phyloP scores from a whole-genome alignment of 768 basidiomycete genomes.

The Neoboletus magnificus region DNA sequence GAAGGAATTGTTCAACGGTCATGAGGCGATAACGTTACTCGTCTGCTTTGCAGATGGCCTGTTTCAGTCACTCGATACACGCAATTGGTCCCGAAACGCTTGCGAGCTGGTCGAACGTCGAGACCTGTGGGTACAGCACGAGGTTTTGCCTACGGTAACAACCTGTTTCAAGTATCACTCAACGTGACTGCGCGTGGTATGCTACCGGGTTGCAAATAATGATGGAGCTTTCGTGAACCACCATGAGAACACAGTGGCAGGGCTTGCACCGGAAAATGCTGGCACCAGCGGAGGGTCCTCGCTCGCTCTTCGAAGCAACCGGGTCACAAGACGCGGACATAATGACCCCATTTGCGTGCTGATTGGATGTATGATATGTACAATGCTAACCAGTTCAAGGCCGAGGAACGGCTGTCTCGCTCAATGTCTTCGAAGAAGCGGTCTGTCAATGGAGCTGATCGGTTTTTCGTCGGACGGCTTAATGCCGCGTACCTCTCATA shows the following conservation, averaged over 20 bases:
- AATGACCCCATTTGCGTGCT: neutral
- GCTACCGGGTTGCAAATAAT: neutral
- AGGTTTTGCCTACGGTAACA: no score
- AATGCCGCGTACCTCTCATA: constrained; percentile 11
- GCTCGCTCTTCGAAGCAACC: neutral
- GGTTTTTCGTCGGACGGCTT: neutral
- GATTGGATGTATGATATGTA: no score
- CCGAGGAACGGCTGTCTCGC: neutral
- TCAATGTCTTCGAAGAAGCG: neutral
- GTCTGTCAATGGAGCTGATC: neutral
- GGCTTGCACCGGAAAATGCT: no score
- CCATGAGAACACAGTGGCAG: constrained; percentile 3
- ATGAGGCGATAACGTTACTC: no score
- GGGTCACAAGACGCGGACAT: neutral
- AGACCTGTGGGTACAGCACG: no score
- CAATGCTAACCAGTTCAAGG: no score
- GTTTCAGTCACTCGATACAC: no score
- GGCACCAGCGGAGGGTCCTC: neutral
- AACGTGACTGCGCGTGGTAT: neutral
- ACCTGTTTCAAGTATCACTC: no score
- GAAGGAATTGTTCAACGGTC: no score
- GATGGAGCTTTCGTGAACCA: neutral
- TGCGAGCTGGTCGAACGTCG: no score
- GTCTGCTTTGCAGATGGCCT: no score
- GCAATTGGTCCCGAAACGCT: no score